These are phyloP conservation scores for Chloromonas sp. DNA, from an alignment of 163 green algal species.

Conservation along the genomic window DNA sequence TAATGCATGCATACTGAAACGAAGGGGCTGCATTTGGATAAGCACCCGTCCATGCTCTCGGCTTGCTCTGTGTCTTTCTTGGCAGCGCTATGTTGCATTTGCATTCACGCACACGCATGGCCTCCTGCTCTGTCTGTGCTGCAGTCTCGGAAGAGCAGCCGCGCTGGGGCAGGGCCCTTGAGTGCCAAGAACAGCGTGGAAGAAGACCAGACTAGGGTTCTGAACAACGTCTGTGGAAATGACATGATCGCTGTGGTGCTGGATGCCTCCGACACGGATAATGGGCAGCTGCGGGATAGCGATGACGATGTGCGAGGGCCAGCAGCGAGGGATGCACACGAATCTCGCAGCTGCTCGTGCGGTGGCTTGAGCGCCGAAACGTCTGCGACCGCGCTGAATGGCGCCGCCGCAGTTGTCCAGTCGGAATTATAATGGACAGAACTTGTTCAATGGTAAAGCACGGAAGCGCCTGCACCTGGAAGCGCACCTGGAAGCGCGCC, in stretches of 20 bases:
- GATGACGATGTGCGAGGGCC: neutral
- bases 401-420: too few relatives aligned
- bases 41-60: neutral
- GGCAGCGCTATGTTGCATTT: neutral
- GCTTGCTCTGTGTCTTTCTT: too few relatives aligned
- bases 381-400: too few relatives aligned
- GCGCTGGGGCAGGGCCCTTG: neutral
- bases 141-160: neutral
- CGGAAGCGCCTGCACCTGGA: too few relatives aligned
- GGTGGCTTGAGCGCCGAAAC: neutral
- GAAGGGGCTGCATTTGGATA: neutral
- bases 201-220: neutral
- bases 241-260: neutral
- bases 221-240: neutral
- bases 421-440: too few relatives aligned
- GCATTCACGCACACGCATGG: neutral
- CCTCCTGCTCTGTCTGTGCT: neutral
- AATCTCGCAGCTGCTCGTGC: neutral
- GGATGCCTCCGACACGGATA: neutral
- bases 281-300: neutral
- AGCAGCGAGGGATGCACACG: neutral
- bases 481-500: too few relatives aligned
- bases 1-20: too few relatives aligned
- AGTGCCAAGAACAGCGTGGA: neutral
- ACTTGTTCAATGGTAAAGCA: too few relatives aligned